Conservation (phyloP, 192 early-diverging fungal species). For the Lobosporangium transversale region DNA sequence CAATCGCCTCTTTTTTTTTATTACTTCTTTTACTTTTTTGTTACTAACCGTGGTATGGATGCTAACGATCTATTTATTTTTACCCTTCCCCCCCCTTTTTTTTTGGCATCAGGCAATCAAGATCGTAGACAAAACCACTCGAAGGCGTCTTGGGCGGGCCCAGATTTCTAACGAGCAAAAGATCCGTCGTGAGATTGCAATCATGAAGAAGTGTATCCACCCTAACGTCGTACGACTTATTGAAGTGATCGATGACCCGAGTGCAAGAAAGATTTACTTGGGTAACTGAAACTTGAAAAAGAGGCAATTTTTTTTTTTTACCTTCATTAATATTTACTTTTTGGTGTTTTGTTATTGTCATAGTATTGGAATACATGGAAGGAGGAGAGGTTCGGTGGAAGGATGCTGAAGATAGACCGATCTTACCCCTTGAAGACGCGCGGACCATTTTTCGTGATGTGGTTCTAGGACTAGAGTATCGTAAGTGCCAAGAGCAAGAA, state of each 20-base stretch:
- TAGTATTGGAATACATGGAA: slow-evolving; percentile 89
- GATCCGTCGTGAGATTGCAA: slow-evolving; percentile 94
- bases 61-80: slow-evolving; percentile 6
- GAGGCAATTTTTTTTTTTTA: slow-evolving; percentile 3
- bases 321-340: not conserved
- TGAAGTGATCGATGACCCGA: slow-evolving; percentile 97
- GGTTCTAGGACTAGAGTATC: slow-evolving; percentile 90
- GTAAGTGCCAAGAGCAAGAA: slow-evolving; percentile 55
- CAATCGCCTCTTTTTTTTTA: too few species aligned
- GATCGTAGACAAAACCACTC: slow-evolving; percentile 55
- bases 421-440: slow-evolving; percentile 69
- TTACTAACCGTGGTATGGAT: not conserved
- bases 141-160: slow-evolving; percentile 49
- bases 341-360: not conserved
- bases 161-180: slow-evolving; percentile 74
- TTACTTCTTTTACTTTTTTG: too few species aligned
- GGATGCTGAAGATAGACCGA: slow-evolving; percentile 68
- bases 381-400: slow-evolving; percentile 95
- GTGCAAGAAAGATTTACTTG: slow-evolving; percentile 90
- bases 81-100: not conserved
- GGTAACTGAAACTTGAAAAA: too few species aligned
- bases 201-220: slow-evolving; percentile 94
- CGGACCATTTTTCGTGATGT: slow-evolving; percentile 90
- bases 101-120: slow-evolving; percentile 51
- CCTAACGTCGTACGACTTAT: slow-evolving; percentile 89